A percentile compares a stretch with the other conserved stretches of the same genome.
These are phyloP conservation scores for Xylariaceae sp. DNA, from an alignment of 2,329 filamentous ascomycete genomes.

Conservation along the genomic window DNA sequence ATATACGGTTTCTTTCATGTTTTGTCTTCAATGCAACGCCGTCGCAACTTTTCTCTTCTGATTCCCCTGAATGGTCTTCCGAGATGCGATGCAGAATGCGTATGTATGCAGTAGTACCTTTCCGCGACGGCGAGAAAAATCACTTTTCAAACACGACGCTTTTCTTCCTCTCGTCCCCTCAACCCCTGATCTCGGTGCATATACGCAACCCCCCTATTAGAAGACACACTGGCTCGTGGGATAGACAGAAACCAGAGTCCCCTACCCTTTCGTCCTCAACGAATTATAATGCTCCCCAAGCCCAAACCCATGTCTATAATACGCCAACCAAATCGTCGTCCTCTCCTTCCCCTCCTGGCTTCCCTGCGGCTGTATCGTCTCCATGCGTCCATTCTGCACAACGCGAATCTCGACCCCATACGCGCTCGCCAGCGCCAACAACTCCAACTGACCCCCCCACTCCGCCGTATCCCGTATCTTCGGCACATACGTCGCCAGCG, in stretches of 20 bases:
- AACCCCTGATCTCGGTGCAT: too few species aligned
- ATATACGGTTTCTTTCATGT: background rate
- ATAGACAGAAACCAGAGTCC: too few species aligned
- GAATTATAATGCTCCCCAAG: conserved; percentile 98
- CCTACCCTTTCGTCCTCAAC: conserved; percentile 45
- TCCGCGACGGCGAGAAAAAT: too few species aligned
- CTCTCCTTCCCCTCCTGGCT: conserved; percentile 35
- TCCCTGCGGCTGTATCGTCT: conserved; percentile 59
- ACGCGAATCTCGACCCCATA: conserved; percentile 80
- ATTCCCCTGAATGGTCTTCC: background rate
- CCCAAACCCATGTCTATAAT: conserved; percentile 90
- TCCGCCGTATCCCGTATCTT: conserved; percentile 84
- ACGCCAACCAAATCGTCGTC: conserved; percentile 80
- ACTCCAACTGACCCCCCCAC: conserved; percentile 92
- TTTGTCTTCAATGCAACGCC: background rate
- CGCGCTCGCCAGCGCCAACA: conserved; percentile 74
- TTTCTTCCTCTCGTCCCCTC: too few species aligned
- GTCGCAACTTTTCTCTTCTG: background rate
- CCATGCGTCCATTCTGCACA: conserved; percentile 75
- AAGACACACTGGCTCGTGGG: too few species aligned
- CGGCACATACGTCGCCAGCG: conserved; percentile 63
- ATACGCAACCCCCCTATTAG: too few species aligned
- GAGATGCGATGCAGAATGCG: background rate
- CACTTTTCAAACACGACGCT: too few species aligned
- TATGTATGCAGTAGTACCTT: too few species aligned